These are phyloP conservation scores for Fusarium sp. DNA, from an alignment of 2,329 filamentous ascomycete genomes.

Conservation along the genomic window DNA sequence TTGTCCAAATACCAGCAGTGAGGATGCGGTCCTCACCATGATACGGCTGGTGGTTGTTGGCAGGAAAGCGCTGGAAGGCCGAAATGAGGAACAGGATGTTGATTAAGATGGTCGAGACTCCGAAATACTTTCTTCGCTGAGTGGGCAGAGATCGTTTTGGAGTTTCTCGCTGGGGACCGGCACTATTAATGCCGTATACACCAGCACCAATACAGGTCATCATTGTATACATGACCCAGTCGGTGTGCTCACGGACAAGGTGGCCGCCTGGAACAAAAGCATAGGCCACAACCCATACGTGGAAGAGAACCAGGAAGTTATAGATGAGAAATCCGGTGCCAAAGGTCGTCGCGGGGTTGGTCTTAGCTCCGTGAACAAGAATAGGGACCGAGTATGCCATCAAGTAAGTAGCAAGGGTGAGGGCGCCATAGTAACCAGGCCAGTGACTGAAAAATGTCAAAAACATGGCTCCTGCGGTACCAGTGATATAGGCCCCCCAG, in stretches of 20 bases:
- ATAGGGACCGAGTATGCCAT: slow-evolving; percentile 83
- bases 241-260: slow-evolving; percentile 90
- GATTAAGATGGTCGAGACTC: slow-evolving; percentile 73
- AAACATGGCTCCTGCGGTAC: slow-evolving; percentile 81
- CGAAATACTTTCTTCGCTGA: slow-evolving; percentile 65
- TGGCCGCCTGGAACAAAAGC: slow-evolving; percentile 96
- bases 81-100: slow-evolving; percentile 84
- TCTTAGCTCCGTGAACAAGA: slow-evolving; percentile 79
- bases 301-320: slow-evolving; percentile 95
- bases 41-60: slow-evolving; percentile 90
- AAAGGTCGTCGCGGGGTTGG: slow-evolving; percentile 82
- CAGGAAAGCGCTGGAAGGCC: slow-evolving; percentile 91
- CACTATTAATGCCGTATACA: slow-evolving; percentile 76
- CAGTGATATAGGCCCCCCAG: slow-evolving; percentile 83
- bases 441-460: slow-evolving; percentile 84
- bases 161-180: slow-evolving; percentile 57
- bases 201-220: slow-evolving; percentile 89
- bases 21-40: slow-evolving; percentile 88
- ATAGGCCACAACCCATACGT: slow-evolving; percentile 98
- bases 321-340: slow-evolving; percentile 91
- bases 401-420: slow-evolving; percentile 80
- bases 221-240: slow-evolving; percentile 91
- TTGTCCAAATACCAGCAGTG: slow-evolving; percentile 98
- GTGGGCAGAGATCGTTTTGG: slow-evolving; percentile 48
- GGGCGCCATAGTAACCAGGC: slow-evolving; percentile 88